Evolutionary conservation across 768 basidiomycete genomes (phyloP).

Genomic region (Boletus tylopilopsis): DNA sequence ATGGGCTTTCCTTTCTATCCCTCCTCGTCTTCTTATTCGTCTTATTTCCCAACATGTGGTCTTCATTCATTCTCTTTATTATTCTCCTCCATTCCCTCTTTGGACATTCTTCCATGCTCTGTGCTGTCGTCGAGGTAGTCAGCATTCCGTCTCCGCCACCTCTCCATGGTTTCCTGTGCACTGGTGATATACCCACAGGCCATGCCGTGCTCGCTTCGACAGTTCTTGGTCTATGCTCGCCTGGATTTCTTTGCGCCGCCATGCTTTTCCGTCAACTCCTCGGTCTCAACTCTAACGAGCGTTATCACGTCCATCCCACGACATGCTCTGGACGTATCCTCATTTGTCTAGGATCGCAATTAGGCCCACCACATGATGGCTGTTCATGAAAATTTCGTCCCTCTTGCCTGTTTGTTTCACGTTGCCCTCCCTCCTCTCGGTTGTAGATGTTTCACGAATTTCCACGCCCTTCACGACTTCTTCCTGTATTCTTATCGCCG

Average conservation of each 20-base stretch:
- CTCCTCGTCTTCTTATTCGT: slow-evolving; percentile 18
- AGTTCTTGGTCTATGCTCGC: slow-evolving; percentile 17
- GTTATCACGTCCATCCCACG: slow-evolving; percentile 1
- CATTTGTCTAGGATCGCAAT: slow-evolving; percentile 4
- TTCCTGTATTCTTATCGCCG: slow-evolving; percentile 30
- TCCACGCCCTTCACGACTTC: slow-evolving; percentile 26
- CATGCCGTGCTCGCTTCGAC: slow-evolving; percentile 16
- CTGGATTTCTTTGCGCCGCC: slow-evolving; percentile 19
- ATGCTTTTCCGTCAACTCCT: slow-evolving; percentile 24
- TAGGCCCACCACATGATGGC: neutral
- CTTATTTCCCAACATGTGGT: slow-evolving; percentile 25
- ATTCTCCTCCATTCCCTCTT: slow-evolving; percentile 16
- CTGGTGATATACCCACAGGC: slow-evolving; percentile 21
- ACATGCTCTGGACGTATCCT: slow-evolving; percentile 15
- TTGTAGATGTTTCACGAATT: slow-evolving; percentile 23
- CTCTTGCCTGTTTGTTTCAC: slow-evolving; percentile 3
- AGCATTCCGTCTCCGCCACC: slow-evolving; percentile 9
- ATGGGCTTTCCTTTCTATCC: slow-evolving; percentile 22
- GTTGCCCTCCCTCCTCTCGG: slow-evolving; percentile 1
- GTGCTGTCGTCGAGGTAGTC: slow-evolving; percentile 18
- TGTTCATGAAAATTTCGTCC: slow-evolving; percentile 9
- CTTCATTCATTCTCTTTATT: slow-evolving; percentile 19
- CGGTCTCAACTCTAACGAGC: slow-evolving; percentile 12
- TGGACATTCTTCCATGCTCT: slow-evolving; percentile 23
- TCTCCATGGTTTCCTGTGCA: slow-evolving; percentile 10